phyloP scores from a whole-genome alignment of 2,329 filamentous ascomycete species.

The Paecilomyces sp. region DNA sequence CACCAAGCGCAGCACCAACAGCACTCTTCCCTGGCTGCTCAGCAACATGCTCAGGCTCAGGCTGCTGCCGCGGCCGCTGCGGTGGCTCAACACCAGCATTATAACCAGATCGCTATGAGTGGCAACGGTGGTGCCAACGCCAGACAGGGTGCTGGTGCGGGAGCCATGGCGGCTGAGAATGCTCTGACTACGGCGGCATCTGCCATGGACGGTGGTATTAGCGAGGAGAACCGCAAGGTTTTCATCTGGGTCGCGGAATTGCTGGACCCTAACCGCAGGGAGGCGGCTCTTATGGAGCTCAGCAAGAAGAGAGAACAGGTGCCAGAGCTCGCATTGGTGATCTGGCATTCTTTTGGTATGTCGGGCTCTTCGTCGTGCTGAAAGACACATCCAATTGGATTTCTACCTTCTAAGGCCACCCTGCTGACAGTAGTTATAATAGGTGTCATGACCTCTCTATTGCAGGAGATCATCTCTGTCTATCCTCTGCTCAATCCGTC shows the following conservation, averaged over 20 bases:
- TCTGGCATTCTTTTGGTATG: conserved; percentile 98
- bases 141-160: conserved; percentile 23
- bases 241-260: conserved; percentile 88
- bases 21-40: conserved; percentile 39
- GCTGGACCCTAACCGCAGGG: conserved; percentile 76
- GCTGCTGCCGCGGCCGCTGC: conserved; percentile 34
- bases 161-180: conserved; percentile 38
- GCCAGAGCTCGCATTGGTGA: conserved; percentile 85
- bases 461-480: conserved; percentile 98
- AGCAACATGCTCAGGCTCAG: conserved; percentile 50
- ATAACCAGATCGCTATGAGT: conserved; percentile 64
- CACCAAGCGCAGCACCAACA: conserved; percentile 34
- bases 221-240: conserved; percentile 88
- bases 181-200: conserved; percentile 23
- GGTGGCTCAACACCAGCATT: conserved; percentile 48
- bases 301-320: conserved; percentile 99
- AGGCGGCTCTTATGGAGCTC: conserved; percentile 85
- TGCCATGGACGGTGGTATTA: conserved; percentile 59
- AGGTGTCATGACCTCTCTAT: conserved; percentile 96
- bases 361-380: background rate
- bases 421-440: conserved; percentile 12
- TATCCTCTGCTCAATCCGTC: conserved; percentile 95
- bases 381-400: background rate
- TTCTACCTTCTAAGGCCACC: conserved; percentile 7
- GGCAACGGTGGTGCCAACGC: conserved; percentile 46